A percentile compares a stretch with the other conserved stretches of the same genome.
Evolutionary conservation across 2,329 filamentous ascomycete genomes (phyloP).

Genomic region (Pseudogymnoascus destructans): DNA sequence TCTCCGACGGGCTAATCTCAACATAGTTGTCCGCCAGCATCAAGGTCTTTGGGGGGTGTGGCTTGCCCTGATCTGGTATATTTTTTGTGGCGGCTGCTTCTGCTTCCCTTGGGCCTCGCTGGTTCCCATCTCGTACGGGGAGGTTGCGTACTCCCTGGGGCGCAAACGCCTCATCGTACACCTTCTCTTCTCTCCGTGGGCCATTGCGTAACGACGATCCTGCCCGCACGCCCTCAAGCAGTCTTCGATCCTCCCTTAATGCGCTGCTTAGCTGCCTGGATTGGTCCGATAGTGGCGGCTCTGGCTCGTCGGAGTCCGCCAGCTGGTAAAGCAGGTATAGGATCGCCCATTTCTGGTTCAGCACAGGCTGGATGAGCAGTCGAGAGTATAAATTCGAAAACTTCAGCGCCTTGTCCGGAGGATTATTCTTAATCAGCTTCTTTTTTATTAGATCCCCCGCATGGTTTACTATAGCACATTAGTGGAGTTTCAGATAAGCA

Average conservation of each 20-base stretch:
- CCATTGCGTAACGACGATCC: constrained; percentile 23
- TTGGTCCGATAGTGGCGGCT: not conserved
- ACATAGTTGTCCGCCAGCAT: constrained; percentile 43
- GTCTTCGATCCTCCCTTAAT: constrained; percentile 11
- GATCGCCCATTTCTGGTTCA: constrained; percentile 95
- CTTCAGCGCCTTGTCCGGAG: constrained; percentile 59
- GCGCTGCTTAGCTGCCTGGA: constrained; percentile 16
- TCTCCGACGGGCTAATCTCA: constrained; percentile 49
- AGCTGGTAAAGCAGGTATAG: constrained; percentile 81
- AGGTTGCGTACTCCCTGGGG: constrained; percentile 33
- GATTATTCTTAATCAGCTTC: constrained; percentile 67
- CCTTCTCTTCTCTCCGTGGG: constrained; percentile 33
- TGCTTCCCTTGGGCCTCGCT: constrained; percentile 24
- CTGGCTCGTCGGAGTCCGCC: constrained; percentile 41
- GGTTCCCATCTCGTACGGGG: constrained; percentile 24
- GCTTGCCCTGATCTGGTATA: constrained; percentile 19
- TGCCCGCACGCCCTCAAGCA: constrained; percentile 10
- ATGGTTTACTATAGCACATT: constrained; percentile 55
- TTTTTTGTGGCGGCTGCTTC: constrained; percentile 21
- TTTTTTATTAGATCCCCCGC: constrained; percentile 86
- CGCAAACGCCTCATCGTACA: constrained; percentile 41
- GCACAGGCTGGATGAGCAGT: constrained; percentile 76
- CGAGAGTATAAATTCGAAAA: constrained; percentile 88
- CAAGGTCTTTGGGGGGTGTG: constrained; percentile 35
- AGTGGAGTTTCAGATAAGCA: not conserved